Evolutionary conservation across 257 asterid species (phyloP), one percentile per base, ranked within the genome.

Genomic region (Ligustrum vulgare): DNA sequence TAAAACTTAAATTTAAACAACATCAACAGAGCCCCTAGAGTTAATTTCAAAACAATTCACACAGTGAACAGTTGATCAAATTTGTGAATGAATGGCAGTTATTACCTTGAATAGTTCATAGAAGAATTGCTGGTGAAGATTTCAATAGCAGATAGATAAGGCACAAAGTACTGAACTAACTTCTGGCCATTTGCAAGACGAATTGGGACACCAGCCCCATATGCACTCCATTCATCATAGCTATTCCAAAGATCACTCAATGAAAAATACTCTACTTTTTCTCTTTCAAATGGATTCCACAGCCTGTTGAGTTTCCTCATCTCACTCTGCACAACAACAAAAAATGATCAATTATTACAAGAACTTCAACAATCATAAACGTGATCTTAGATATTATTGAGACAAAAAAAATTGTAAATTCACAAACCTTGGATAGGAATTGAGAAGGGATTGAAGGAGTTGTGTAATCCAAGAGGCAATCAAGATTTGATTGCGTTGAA

Each of bases 81-180:
- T 10, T 22, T 60, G 67, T 60, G 35, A 60, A 60, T 60, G 35
- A 60, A 60, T 60, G 15, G 34, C 67, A 45, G 60, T 32, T 13
- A 23, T 63, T 86, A 94, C 98, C 98, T 92, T 62, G 89, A 86
- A 82, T 84, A 82, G 80, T 81, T 85, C 18, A 72, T 82, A 54
- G 97, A 85, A 12, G 97, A 87, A 82, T 69, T 90, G 86, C 93
- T 89, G 84, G 95, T 93, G 83, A 91, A 95, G 81, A 95, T 91
- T 84, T 95, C 98, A 77, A 95, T 89, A 5, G 99, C 99, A 39
- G 99, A 95, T 79, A 95, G 96, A 73, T 92, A 95, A 72, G 99
- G 99, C 9, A 90, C 97, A 79, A 89, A 93, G 78, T 95, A 95
- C 72, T 93, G 98, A 67, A 95, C 82, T 56, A 89, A 76, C 20